Conservation (phyloP, 2,329 filamentous ascomycete genomes). For the Colletotrichum sp. region DNA sequence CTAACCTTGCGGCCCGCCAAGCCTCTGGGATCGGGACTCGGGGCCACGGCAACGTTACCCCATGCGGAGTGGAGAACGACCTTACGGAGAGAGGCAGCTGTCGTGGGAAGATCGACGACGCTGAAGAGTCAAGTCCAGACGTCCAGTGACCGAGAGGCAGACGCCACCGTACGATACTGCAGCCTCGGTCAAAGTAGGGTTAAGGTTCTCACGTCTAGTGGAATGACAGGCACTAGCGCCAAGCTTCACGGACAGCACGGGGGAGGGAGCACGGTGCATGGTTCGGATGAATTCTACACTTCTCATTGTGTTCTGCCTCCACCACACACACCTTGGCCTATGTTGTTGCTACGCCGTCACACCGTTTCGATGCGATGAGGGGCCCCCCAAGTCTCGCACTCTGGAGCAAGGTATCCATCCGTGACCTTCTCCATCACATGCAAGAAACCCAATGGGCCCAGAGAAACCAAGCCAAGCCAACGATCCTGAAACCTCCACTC, state of each 20-base stretch:
- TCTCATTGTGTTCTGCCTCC: background rate
- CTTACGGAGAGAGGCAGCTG: background rate
- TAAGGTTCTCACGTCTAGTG: background rate
- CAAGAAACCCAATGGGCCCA: background rate
- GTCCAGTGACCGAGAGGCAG: background rate
- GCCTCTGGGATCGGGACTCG: background rate
- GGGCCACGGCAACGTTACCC: background rate
- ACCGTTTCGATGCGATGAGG: background rate
- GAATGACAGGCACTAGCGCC: background rate
- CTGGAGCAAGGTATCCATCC: background rate
- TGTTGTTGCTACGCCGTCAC: background rate
- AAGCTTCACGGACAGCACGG: background rate
- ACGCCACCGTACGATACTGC: background rate
- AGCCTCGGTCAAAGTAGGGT: background rate
- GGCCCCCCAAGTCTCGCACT: background rate
- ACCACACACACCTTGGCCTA: background rate
- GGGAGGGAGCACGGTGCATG: background rate
- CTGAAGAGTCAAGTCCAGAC: background rate
- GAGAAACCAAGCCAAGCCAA: background rate
- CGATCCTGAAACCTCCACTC: constrained; percentile 13
- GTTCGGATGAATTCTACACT: background rate
- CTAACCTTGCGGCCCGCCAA: background rate
- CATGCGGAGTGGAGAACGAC: background rate
- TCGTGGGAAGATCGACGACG: background rate
- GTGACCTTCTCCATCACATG: background rate